These are phyloP conservation scores for Excoecaria cochinchinensis DNA, from an alignment of 345 rosid genomes.

Conservation along the genomic window DNA sequence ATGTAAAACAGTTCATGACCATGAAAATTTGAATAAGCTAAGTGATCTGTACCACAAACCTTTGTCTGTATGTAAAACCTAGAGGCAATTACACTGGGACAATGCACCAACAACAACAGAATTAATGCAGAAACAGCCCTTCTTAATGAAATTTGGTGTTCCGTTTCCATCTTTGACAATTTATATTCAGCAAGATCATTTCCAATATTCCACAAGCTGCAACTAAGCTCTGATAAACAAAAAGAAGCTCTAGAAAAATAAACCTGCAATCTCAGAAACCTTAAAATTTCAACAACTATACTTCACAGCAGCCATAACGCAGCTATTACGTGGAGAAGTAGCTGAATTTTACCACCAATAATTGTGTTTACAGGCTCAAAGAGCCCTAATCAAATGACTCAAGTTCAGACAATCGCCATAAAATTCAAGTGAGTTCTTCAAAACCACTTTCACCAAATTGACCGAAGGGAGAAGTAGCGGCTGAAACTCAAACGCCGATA, in stretches of 20 bases:
- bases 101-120: constrained; percentile 44
- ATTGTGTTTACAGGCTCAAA: not conserved
- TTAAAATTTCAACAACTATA: constrained; percentile 6
- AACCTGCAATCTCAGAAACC: constrained; percentile 10
- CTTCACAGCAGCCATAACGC: constrained; percentile 1
- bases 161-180: constrained; percentile 18
- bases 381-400: no score
- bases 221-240: not conserved
- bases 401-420: not conserved
- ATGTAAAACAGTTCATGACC: constrained; percentile 48
- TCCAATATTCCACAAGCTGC: constrained; percentile 8
- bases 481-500: not conserved
- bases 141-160: constrained; percentile 20
- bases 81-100: constrained; percentile 37
- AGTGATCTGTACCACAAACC: constrained; percentile 52
- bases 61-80: constrained; percentile 41
- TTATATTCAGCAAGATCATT: constrained; percentile 12
- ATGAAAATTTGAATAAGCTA: constrained; percentile 41
- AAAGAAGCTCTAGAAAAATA: constrained; percentile 5
- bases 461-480: constrained; percentile 4
- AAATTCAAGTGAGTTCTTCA: constrained; percentile 17
- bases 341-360: constrained; percentile 1
- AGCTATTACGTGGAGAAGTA: not conserved
- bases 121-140: constrained; percentile 36
- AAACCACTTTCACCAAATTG: constrained; percentile 7